Evolutionary conservation across 1,284 basidiomycete species (phyloP).

Genomic region (Fomitopsis schrenkii): DNA sequence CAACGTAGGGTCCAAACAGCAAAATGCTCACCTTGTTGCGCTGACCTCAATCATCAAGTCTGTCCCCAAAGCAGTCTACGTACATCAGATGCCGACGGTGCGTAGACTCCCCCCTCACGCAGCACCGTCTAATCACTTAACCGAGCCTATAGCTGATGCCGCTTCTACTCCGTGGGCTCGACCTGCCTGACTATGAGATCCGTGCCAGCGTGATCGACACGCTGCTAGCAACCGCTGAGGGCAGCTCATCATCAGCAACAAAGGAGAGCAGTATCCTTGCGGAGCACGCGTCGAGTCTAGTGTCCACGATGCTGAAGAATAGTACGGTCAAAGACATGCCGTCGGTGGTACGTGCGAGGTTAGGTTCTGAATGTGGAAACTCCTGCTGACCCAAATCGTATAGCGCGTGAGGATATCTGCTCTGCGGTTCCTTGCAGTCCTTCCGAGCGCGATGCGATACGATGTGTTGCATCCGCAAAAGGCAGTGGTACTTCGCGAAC

Average conservation of each 20-base stretch:
- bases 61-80: slow-evolving; percentile 74
- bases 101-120: slow-evolving; percentile 17
- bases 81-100: slow-evolving; percentile 65
- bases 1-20: slow-evolving; percentile 39
- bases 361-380: not conserved
- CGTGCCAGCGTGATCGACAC: slow-evolving; percentile 80
- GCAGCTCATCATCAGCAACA: slow-evolving; percentile 21
- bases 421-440: slow-evolving; percentile 64
- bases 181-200: slow-evolving; percentile 70
- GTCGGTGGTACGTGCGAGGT: slow-evolving; percentile 41
- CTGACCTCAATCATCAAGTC: slow-evolving; percentile 80
- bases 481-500: slow-evolving; percentile 63
- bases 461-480: slow-evolving; percentile 78
- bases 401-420: slow-evolving; percentile 77
- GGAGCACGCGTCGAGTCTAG: slow-evolving; percentile 67
- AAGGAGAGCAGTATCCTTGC: slow-evolving; percentile 46
- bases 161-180: slow-evolving; percentile 81
- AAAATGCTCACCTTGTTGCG: slow-evolving; percentile 79
- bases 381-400: slow-evolving; percentile 2
- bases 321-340: slow-evolving; percentile 44
- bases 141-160: slow-evolving; percentile 70
- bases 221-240: slow-evolving; percentile 66
- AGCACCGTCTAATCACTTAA: not conserved
- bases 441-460: slow-evolving; percentile 77
- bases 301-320: slow-evolving; percentile 70